A percentile compares a stretch with the other conserved stretches of the same genome.
These are phyloP conservation scores for Colletotrichum zoysiae DNA, from an alignment of 2,329 filamentous ascomycete species.

Conservation along the genomic window DNA sequence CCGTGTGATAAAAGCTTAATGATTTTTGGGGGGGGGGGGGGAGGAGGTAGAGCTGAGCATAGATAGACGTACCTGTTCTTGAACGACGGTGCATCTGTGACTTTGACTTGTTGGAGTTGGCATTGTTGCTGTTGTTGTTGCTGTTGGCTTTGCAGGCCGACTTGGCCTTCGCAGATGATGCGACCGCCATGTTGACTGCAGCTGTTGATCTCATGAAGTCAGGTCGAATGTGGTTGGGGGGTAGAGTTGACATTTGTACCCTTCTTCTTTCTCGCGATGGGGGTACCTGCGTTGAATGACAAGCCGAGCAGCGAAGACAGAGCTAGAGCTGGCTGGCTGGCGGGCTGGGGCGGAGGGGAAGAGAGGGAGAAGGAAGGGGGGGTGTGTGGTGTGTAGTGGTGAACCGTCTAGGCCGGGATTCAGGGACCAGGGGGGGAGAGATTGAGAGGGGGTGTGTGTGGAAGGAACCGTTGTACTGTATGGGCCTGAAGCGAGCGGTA, in stretches of 20 bases:
- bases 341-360: constrained; percentile 39
- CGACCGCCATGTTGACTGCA: constrained; percentile 71
- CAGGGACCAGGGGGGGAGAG: constrained; percentile 30
- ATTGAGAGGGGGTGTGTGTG: constrained; percentile 24
- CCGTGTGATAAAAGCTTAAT: neutral
- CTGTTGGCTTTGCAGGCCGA: constrained; percentile 64
- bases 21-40: constrained; percentile 40
- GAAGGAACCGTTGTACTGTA: constrained; percentile 34
- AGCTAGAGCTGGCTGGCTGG: constrained; percentile 39
- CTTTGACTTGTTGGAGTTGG: constrained; percentile 76
- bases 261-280: constrained; percentile 48
- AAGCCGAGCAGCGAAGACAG: constrained; percentile 46
- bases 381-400: constrained; percentile 38
- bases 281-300: constrained; percentile 59
- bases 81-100: constrained; percentile 94
- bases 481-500: neutral
- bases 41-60: constrained; percentile 33
- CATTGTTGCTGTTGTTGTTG: constrained; percentile 53
- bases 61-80: constrained; percentile 80
- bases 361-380: constrained; percentile 42
- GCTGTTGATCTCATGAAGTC: constrained; percentile 59
- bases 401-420: constrained; percentile 31
- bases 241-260: constrained; percentile 75
- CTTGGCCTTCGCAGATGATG: constrained; percentile 71
- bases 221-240: constrained; percentile 67